Evolutionary conservation across 2,329 filamentous ascomycete species (phyloP).

Genomic region (Talaromyces sp.): DNA sequence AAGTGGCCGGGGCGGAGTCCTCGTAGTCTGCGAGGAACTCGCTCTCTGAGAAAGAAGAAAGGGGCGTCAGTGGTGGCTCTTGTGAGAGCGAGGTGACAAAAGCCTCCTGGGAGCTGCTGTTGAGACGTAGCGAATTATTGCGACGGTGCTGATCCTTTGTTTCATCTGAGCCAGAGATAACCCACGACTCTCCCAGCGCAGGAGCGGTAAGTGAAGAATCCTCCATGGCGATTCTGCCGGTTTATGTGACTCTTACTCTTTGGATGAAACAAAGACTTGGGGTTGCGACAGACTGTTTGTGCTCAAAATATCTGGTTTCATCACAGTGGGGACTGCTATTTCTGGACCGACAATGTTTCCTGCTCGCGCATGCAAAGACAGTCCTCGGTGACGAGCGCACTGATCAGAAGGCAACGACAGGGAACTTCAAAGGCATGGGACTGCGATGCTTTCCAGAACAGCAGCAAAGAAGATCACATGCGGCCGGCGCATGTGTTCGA

Average conservation of each 20-base stretch:
- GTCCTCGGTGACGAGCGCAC: not conserved
- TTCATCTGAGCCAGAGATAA: constrained; percentile 20
- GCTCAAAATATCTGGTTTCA: not conserved
- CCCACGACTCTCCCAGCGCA: constrained; percentile 32
- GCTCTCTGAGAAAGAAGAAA: constrained; percentile 8
- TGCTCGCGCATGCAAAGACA: not conserved
- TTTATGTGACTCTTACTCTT: not conserved
- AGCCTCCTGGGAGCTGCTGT: not conserved
- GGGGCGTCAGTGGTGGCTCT: not conserved
- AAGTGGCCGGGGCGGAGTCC: not conserved
- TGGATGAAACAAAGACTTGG: not conserved
- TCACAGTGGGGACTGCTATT: not conserved
- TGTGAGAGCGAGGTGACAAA: not conserved
- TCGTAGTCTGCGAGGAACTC: constrained; percentile 4
- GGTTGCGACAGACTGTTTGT: not conserved
- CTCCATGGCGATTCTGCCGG: not conserved
- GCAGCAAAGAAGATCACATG: not conserved
- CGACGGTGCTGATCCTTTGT: not conserved
- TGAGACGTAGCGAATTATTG: not conserved
- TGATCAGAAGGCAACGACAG: not conserved
- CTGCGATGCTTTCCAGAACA: not conserved
- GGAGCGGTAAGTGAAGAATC: constrained; percentile 1
- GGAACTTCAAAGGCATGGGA: not conserved
- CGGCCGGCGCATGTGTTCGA: not conserved
- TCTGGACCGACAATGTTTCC: not conserved